phyloP scores from a whole-genome alignment of 306 rosid species.

The Herpetospermum pedunculosum region DNA sequence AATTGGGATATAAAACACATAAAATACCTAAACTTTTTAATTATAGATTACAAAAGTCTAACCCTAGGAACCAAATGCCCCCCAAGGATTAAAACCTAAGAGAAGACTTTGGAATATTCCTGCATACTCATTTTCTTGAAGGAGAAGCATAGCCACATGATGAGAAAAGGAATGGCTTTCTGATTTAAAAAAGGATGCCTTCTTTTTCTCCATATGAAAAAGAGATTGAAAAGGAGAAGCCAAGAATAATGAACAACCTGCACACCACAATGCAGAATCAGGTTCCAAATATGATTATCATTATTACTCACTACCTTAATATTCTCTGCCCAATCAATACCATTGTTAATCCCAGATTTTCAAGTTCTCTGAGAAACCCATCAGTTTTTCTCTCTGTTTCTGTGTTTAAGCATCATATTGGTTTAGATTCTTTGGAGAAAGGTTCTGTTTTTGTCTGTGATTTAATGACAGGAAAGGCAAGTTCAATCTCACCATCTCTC shows the following conservation, averaged over 20 bases:
- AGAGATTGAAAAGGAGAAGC: background rate
- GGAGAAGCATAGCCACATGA: background rate
- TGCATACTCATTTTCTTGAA: background rate
- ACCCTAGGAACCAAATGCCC: background rate
- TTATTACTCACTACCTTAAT: background rate
- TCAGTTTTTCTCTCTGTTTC: background rate
- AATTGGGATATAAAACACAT: background rate
- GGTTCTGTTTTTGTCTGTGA: background rate
- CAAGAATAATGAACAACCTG: conserved; percentile 2
- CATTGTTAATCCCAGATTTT: background rate
- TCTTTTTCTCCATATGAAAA: background rate
- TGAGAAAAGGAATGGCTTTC: conserved; percentile 2
- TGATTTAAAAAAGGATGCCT: conserved; percentile 4
- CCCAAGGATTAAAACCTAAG: background rate
- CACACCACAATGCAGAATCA: conserved; percentile 3
- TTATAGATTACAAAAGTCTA: background rate
- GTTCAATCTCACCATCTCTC: background rate
- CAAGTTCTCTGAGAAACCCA: background rate
- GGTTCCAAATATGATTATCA: background rate
- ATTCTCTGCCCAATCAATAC: background rate
- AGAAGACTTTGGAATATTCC: background rate
- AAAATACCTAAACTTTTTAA: background rate
- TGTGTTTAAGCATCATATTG: background rate
- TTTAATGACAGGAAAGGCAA: conserved; percentile 10
- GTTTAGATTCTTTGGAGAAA: background rate